Evolutionary conservation across 768 basidiomycete species (phyloP), one percentile per base, ranked within the genome.

Genomic region (Trametes cubensis): DNA sequence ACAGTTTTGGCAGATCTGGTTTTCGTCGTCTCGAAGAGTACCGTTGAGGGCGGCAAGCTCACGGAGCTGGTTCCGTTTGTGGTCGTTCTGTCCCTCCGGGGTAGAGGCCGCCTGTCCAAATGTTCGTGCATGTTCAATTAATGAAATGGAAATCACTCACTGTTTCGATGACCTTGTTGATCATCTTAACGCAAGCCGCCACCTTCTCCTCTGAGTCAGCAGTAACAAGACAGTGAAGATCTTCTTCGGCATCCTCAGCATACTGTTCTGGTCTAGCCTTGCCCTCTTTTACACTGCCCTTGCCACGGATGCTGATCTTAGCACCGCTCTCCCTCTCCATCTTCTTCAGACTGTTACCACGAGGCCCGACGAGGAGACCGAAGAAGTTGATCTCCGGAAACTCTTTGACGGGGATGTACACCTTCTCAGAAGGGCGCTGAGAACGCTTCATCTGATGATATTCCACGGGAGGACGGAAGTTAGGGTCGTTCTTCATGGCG

Each of bases 311-410:
- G 68, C 91, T 94, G 70, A 99, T 99, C 78, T 98, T 98, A 6
- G 97, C 97, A 38, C 97, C 97, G 71, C 91, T 94, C 70, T 98
- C 94, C 60, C 92, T 83, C 76, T 99, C 97, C 97, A 99, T 99
- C 78, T 94, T 95, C 84, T 99, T 99, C 83, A 98, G 79, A 79
- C 95, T 95, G 74, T 99, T 98, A 48, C 97, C 97, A 71, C 97
- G 91, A 71, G 97, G 97, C 41, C 97, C 97, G 66, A 99, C 96
- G 63, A 99, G 85, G 64, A 99, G 81, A 69, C 97, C 97, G 70
- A 99, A 98, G 79, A 98, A 99, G 74, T 99, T 99, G 81, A 99
- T 98, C 78, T 98, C 96, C 1, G 97, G 97, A 69, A 99, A 99
- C 77, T 99, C 97, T 75, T 99, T 98, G 73, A 98, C 95, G 42